These are phyloP conservation scores for Cutaneotrichosporon cyanovorans DNA, from an alignment of 1,284 basidiomycete genomes.

Conservation along the genomic window DNA sequence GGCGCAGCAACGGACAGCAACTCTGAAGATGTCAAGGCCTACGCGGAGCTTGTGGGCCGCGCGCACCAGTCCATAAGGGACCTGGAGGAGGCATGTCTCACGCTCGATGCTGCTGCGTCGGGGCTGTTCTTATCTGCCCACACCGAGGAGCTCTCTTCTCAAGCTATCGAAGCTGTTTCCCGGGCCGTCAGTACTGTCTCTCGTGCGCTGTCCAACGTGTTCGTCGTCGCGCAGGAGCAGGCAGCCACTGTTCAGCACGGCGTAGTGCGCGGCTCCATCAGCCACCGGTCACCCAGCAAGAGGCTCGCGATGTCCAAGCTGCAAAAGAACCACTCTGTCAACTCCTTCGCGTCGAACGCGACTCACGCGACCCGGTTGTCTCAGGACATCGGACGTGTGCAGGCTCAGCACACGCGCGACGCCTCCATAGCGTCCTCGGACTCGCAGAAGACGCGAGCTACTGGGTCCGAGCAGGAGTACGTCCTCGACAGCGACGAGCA, in stretches of 20 bases:
- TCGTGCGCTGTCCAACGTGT: slow-evolving; percentile 22
- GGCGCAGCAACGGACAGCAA: slow-evolving; percentile 6
- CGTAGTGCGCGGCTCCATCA: slow-evolving; percentile 24
- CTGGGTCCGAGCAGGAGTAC: slow-evolving; percentile 38
- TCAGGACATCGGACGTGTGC: neutral
- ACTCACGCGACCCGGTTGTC: slow-evolving; percentile 6
- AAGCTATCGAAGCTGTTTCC: slow-evolving; percentile 5
- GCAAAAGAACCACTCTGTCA: neutral
- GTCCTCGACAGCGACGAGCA: slow-evolving; percentile 22
- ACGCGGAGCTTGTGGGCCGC: slow-evolving; percentile 32
- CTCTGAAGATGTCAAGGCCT: slow-evolving; percentile 23
- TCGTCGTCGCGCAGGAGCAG: slow-evolving; percentile 31
- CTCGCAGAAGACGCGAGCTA: slow-evolving; percentile 4
- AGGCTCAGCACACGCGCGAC: slow-evolving; percentile 6
- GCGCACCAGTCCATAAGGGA: slow-evolving; percentile 29
- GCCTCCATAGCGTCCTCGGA: slow-evolving; percentile 7
- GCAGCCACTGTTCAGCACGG: slow-evolving; percentile 23
- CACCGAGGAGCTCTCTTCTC: slow-evolving; percentile 1
- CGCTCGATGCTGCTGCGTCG: slow-evolving; percentile 15
- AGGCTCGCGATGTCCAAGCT: neutral
- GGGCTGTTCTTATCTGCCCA: slow-evolving; percentile 13
- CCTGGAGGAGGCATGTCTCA: slow-evolving; percentile 25
- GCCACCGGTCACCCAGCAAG: slow-evolving; percentile 19
- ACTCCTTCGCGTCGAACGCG: neutral
- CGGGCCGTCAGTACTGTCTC: slow-evolving; percentile 19